Evolutionary conservation across 768 basidiomycete species (phyloP), one percentile per base, ranked within the genome.

Genomic region (Leccinellum albellum): DNA sequence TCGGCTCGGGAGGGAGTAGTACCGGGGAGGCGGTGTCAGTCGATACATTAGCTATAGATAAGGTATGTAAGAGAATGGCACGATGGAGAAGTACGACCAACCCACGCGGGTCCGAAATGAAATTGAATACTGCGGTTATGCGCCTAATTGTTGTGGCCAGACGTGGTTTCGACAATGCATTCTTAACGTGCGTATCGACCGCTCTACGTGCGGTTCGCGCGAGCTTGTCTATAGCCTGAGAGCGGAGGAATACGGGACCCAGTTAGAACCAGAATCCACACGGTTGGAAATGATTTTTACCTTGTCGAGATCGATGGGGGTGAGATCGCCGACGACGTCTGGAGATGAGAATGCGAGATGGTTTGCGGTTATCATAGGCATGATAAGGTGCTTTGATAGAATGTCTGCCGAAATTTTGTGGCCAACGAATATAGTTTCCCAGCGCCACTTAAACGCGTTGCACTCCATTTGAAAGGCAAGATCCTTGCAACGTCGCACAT

Each of bases 361-460:
- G 57, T 79, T 84, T 47, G 82, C 74, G 68, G 83, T 89, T 66
- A 92, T 85, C 58, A 91, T 77, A 7, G 90, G 90, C 58, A 86
- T 75, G 60, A 91, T 84, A 61, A 91, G 82, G 63, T 92, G 90
- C 61, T 79, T 86, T 58, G 90, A 91, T 51, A 92, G 77, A 54
- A 90, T 75, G 51, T 89, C 86, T 57, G 90, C 83, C 33, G 89
- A 87, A 31, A 71, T 63, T 69, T 78, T 85, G 67, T 83, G 75
- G 8, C 88, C 87, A 35, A 88, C 66, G 61, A 79, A 81, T 68
- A 78, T 81, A 15, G 85, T 80, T 70, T 91, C 88, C 90, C 90
- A 92, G 74, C 81, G 78, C 89, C 89, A 92, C 75, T 82, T 84
- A 72, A 89, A 87, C 9, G 73, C 68, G 23, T 79, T 78, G 58